These are phyloP conservation scores for Cytospora leucostoma DNA, from an alignment of 2,329 filamentous ascomycete genomes.

Conservation along the genomic window DNA sequence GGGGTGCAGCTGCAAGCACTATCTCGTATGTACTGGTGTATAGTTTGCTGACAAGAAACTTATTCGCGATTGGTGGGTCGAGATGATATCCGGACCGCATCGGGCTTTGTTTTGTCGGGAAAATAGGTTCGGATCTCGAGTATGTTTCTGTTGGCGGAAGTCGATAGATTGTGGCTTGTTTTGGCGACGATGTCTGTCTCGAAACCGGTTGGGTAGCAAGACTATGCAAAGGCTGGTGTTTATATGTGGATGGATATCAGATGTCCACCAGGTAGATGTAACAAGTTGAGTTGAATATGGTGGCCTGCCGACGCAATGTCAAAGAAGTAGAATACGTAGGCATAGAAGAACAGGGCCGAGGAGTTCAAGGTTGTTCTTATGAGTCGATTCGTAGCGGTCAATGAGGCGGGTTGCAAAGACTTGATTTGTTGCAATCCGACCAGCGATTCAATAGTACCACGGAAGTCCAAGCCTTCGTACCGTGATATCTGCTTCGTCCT, in stretches of 20 bases:
- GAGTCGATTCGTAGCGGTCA: too few relatives aligned
- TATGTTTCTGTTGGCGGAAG: conserved; percentile 2
- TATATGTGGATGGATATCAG: conserved; percentile 10
- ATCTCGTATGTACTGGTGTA: conserved; percentile 15
- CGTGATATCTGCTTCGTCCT: background rate
- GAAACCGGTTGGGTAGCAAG: background rate
- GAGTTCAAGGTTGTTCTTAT: too few relatives aligned
- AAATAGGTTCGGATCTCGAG: background rate
- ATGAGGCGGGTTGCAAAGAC: background rate
- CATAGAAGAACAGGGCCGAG: background rate
- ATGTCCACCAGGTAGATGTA: too few relatives aligned
- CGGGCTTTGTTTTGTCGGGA: conserved; percentile 14
- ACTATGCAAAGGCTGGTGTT: background rate
- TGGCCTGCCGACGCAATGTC: conserved; percentile 14
- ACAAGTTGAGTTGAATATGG: too few relatives aligned
- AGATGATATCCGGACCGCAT: conserved; percentile 11
- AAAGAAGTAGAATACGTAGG: conserved; percentile 9
- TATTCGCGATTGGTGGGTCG: conserved; percentile 18
- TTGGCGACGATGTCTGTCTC: conserved; percentile 2
- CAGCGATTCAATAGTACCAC: too few relatives aligned
- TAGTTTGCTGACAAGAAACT: conserved; percentile 5
- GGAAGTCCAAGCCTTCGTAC: too few relatives aligned
- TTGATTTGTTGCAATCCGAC: too few relatives aligned
- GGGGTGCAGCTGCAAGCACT: conserved; percentile 19
- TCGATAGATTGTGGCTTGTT: conserved; percentile 8